Evolutionary conservation across 2,329 filamentous ascomycete species (phyloP), one percentile per base, ranked within the genome.

Genomic region (Dothistroma septosporum): DNA sequence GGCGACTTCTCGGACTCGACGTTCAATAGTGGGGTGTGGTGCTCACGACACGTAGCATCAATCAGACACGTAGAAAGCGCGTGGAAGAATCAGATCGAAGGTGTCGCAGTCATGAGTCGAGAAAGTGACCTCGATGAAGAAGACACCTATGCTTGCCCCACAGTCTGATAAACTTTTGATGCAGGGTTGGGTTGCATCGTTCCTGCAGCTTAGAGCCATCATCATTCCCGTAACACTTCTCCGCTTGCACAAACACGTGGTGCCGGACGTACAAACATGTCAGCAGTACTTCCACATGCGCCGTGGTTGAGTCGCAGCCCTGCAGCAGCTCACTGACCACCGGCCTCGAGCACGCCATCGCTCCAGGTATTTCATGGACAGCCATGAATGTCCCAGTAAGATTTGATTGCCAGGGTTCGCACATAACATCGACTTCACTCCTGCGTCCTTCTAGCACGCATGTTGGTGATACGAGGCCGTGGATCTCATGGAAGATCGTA

Each of bases 21-120:
- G 41, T n/a, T 19, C 9, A 53, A 16, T 31, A 53, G 28, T 31
- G 50, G 33, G 50, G 50, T 35, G 50, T n/a, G 28, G 35, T 53
- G 50, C 24, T 53, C 50, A 53, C 28, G 19, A 53, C 50, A 53
- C 50, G 50, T 53, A 44, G 41, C 41, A 44, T 44, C 41, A 44
- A 44, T 6, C 41, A 19, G 41, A 16, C 14, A n/a, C 41, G 14
- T 19, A 44, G 41, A 16, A 19, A 21, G 1, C 41, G 16, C 4
- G 41, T 21, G 16, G 14, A 44, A 44, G 14, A 19, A 44, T 19
- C 7, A n/a, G 41, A 5, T 9, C 5, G 41, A n/a, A 19, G 16
- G 37, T 44, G 41, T 19, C n/a, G 41, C 16, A 7, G 41, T n/a
- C 16, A 8, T 14, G 8, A n/a, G 3, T 4, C n/a, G 41, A n/a